These are phyloP conservation scores for Elaeis guineensis DNA, from an alignment of 176 grass and related monocot species.

Conservation along the genomic window DNA sequence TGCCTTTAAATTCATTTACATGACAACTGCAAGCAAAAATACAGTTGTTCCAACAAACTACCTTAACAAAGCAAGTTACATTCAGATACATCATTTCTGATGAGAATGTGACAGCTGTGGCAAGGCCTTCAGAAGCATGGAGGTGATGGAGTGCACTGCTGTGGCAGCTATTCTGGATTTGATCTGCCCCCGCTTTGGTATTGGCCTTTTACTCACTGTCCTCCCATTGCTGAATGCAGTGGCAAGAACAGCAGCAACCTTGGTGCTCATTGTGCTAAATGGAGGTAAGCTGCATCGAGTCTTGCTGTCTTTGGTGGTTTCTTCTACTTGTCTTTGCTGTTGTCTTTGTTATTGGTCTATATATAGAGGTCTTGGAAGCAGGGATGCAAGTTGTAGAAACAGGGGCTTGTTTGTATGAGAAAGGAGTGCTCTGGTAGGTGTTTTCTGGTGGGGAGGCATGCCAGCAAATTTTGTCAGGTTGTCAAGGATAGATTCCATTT, in stretches of 20 bases:
- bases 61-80: too few species aligned
- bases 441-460: slow-evolving; percentile 29
- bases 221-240: slow-evolving; percentile 25
- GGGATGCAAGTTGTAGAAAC: too few species aligned
- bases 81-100: slow-evolving; percentile 27
- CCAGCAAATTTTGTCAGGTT: slow-evolving; percentile 15
- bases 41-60: too few species aligned
- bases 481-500: too few species aligned
- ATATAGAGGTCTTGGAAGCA: slow-evolving; percentile 24
- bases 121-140: slow-evolving; percentile 22
- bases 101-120: slow-evolving; percentile 21
- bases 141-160: slow-evolving; percentile 24
- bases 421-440: not conserved
- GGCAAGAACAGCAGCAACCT: slow-evolving; percentile 5
- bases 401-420: too few species aligned
- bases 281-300: not conserved
- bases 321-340: slow-evolving; percentile 13
- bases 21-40: too few species aligned
- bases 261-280: slow-evolving; percentile 30
- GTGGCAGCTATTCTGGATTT: slow-evolving; percentile 44
- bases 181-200: slow-evolving; percentile 33
- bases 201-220: slow-evolving; percentile 1
- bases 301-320: not conserved
- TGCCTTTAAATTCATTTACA: too few species aligned
- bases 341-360: slow-evolving; percentile 12